Percentiles rank a stretch among this genome's conserved stretches.
Evolutionary conservation across 83 land plant species (phyloP).

Genomic region (Thuja plicata): DNA sequence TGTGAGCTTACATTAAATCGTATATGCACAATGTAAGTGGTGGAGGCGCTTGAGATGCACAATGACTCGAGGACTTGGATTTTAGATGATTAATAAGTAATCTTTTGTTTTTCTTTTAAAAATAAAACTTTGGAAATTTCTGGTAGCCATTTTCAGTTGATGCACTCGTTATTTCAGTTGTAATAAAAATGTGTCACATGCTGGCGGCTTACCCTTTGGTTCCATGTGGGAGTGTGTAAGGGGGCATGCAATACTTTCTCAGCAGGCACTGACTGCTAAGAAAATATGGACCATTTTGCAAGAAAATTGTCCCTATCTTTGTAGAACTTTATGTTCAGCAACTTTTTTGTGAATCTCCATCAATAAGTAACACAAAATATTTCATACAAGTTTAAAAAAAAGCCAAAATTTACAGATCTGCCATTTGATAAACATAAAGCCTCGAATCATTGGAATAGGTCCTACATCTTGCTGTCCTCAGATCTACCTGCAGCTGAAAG

Average conservation of each 20-base stretch:
- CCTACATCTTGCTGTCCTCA: neutral
- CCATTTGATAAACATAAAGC: neutral
- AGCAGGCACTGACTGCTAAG: neutral
- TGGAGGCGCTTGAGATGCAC: neutral
- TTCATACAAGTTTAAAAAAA: neutral
- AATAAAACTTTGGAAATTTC: neutral
- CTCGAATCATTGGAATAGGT: neutral
- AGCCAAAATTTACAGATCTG: neutral
- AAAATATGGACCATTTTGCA: neutral
- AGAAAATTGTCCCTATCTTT: neutral
- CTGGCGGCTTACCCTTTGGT: too few relatives aligned
- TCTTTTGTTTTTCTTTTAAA: neutral
- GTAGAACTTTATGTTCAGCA: too few relatives aligned
- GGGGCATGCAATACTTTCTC: neutral
- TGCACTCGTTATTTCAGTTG: neutral
- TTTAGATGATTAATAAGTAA: neutral
- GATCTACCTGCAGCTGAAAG: neutral
- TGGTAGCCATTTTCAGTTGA: neutral
- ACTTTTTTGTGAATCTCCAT: neutral
- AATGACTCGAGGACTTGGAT: neutral
- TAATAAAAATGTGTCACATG: neutral
- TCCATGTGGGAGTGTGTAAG: neutral
- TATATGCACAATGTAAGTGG: neutral
- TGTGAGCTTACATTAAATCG: too few relatives aligned
- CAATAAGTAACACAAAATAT: neutral